Evolutionary conservation across 2,329 filamentous ascomycete species (phyloP), one percentile per base, ranked within the genome.

Genomic region (Penicillium palitans): DNA sequence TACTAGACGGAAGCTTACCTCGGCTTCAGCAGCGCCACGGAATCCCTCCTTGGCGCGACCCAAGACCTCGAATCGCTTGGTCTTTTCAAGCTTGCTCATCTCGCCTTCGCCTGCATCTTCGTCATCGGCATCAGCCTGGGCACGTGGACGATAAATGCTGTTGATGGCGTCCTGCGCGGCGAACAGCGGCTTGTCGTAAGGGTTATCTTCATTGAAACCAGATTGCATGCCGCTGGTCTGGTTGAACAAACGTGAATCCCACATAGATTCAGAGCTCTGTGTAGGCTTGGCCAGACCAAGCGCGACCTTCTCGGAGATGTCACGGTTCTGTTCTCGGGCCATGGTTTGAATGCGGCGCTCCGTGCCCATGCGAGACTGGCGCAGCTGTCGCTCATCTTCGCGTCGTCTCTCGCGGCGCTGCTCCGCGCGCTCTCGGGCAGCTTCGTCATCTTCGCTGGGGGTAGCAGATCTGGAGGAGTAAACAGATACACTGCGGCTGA

Each of bases 131-230:
- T 88, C 85, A 57, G 88, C 87, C 44, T 83, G 81, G 25, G 89
- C 85, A 24, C 85, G 85, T 1, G 93, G 91, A 35, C 92, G 85
- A 76, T 99, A 99, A 66, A 99, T 98, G 74, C 88, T 93, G 78
- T 86, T 95, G 68, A 97, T 91, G 9, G 91, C 93, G 72, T 98
- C 93, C 73, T 97, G 92, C 15, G 95, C 93, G 0, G 93, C 93
- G 73, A 99, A 99, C 8, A 99, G 81, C 21, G 95, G 95, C 78
- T 98, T 98, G 75, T 98, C 95, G 78, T 98, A 99, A 0, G 88
- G 87, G 71, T 99, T 95, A 74, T 99, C 95, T 75, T 99, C 95
- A 75, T 99, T 99, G 83, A 97, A 92, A 0, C 93, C 95, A 52
- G 87, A 85, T 66, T 92, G 89, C 72, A 99, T 96, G 0, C 95